Conservation (phyloP, 805 yeast species). For the Teunomyces aglyptinius region DNA sequence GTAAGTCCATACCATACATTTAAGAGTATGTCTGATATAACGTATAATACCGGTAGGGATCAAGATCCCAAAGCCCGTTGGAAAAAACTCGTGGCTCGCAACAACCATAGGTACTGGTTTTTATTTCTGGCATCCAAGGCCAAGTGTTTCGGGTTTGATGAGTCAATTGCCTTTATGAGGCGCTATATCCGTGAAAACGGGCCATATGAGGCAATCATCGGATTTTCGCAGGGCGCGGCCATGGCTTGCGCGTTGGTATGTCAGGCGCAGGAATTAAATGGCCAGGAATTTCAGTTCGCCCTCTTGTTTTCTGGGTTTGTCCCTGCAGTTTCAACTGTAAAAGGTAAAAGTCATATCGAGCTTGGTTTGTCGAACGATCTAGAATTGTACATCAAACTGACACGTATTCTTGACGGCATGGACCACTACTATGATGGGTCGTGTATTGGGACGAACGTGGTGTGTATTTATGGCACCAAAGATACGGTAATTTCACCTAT, state of each 20-base stretch:
- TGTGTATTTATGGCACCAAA: slow-evolving; percentile 29
- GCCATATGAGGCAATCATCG: slow-evolving; percentile 42
- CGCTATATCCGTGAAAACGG: slow-evolving; percentile 33
- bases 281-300: slow-evolving; percentile 27
- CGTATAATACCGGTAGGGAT: slow-evolving; percentile 25
- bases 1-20: background rate
- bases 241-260: slow-evolving; percentile 32
- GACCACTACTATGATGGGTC: background rate
- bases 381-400: slow-evolving; percentile 16
- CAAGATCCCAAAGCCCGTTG: slow-evolving; percentile 30
- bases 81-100: slow-evolving; percentile 25
- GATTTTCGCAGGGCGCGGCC: slow-evolving; percentile 45
- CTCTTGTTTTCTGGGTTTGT: slow-evolving; percentile 36
- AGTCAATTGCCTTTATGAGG: slow-evolving; percentile 23
- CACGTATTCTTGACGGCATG: background rate
- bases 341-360: slow-evolving; percentile 10
- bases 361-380: slow-evolving; percentile 20
- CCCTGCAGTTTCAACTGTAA: slow-evolving; percentile 23
- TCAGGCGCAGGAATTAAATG: slow-evolving; percentile 15
- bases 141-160: slow-evolving; percentile 27
- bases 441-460: slow-evolving; percentile 19
- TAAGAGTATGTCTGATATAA: slow-evolving; percentile 19
- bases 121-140: slow-evolving; percentile 24
- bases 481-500: slow-evolving; percentile 35
- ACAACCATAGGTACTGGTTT: slow-evolving; percentile 36